These are phyloP conservation scores for Leptographium radiaticola DNA, from an alignment of 2,329 filamentous ascomycete species.

Conservation along the genomic window DNA sequence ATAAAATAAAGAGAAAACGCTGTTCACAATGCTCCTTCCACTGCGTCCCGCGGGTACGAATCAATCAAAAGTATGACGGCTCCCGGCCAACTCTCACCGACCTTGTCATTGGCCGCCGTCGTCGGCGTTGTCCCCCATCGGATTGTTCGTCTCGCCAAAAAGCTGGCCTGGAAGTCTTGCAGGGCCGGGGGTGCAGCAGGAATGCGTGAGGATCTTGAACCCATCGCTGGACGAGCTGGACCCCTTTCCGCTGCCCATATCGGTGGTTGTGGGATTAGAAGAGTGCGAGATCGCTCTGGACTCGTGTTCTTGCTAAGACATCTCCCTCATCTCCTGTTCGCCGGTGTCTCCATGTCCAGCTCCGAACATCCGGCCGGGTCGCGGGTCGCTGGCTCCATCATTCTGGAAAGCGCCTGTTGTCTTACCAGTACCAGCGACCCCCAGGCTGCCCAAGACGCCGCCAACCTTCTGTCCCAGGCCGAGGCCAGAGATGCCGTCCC, in stretches of 20 bases:
- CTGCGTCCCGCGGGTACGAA: neutral
- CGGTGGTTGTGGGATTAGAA: neutral
- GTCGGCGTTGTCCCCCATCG: neutral
- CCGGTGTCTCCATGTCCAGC: neutral
- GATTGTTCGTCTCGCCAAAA: neutral
- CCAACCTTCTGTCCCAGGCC: constrained; percentile 12
- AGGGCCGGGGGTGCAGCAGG: neutral
- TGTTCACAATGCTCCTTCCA: neutral
- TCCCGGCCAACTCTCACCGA: neutral
- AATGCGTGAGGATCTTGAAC: neutral
- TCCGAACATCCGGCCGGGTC: neutral
- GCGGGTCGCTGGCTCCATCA: neutral
- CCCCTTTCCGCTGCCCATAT: neutral
- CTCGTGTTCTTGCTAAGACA: constrained; percentile 2
- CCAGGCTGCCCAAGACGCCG: constrained; percentile 11
- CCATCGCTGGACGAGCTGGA: neutral
- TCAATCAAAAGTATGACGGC: too few relatives aligned
- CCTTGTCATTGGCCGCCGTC: neutral
- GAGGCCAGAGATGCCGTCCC: constrained; percentile 12
- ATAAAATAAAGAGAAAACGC: neutral
- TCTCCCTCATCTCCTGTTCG: constrained; percentile 12
- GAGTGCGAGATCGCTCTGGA: neutral
- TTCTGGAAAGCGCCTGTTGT: neutral
- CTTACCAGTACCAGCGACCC: constrained; percentile 2
- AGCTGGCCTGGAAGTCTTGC: neutral